phyloP scores from a whole-genome alignment of 2,329 filamentous ascomycete species.

The Ophiognomonia clavigignenti-juglandacearum region DNA sequence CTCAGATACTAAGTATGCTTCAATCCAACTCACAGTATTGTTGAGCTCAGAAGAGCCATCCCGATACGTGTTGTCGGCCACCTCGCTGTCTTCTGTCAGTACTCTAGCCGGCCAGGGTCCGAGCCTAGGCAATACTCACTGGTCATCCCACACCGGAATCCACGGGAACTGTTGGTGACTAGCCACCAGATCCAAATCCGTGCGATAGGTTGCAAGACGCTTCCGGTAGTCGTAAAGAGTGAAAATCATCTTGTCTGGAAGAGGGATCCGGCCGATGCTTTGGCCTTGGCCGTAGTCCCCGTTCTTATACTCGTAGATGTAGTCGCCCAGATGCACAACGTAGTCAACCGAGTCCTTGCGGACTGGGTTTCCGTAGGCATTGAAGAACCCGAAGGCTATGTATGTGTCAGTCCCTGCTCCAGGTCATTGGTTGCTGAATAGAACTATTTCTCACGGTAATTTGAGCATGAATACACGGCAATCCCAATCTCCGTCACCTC shows the following conservation, averaged over 20 bases:
- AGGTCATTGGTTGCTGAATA: neutral
- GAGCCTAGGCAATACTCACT: no score
- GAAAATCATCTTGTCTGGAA: slow-evolving; percentile 46
- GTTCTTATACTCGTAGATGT: slow-evolving; percentile 59
- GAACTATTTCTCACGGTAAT: slow-evolving; percentile 47
- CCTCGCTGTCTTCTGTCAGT: no score
- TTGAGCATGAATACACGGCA: slow-evolving; percentile 68
- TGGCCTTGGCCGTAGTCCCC: slow-evolving; percentile 46
- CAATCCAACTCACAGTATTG: no score
- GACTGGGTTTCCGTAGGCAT: slow-evolving; percentile 53
- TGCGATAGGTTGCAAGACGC: slow-evolving; percentile 53
- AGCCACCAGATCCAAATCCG: slow-evolving; percentile 53
- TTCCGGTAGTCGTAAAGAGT: slow-evolving; percentile 56
- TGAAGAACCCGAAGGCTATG: slow-evolving; percentile 52
- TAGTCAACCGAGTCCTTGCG: slow-evolving; percentile 57
- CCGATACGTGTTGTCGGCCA: slow-evolving; percentile 61
- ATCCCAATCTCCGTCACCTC: slow-evolving; percentile 54
- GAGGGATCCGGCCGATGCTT: slow-evolving; percentile 45
- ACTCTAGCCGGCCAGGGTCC: no score
- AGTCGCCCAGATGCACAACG: slow-evolving; percentile 55
- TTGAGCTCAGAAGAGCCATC: slow-evolving; percentile 57
- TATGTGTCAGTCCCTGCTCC: neutral
- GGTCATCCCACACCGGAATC: slow-evolving; percentile 63
- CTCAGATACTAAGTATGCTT: no score
- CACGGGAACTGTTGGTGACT: slow-evolving; percentile 54